These are phyloP conservation scores for Lasiodiplodia gonubiensis DNA, from an alignment of 2,329 filamentous ascomycete species.

Conservation along the genomic window DNA sequence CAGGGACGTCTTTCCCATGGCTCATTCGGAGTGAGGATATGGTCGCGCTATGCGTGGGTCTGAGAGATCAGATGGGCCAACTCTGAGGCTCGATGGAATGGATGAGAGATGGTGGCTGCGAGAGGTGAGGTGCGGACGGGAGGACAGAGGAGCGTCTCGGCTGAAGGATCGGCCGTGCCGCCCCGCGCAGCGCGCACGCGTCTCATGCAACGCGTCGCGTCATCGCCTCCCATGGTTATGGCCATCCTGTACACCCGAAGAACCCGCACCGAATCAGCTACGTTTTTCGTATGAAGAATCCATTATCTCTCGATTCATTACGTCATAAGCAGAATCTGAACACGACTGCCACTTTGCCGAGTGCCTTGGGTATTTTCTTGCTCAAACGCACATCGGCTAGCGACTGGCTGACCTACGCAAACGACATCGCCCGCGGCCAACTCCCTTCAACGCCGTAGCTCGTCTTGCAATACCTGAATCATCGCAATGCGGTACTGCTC, in stretches of 20 bases:
- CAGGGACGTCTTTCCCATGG: not conserved
- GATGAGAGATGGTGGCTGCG: not conserved
- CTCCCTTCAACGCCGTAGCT: not conserved
- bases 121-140: not conserved
- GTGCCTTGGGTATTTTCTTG: no score
- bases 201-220: not conserved
- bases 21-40: not conserved
- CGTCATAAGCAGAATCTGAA: no score
- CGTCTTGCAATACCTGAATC: conserved; percentile 12
- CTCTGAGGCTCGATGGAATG: no score
- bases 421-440: not conserved
- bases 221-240: not conserved
- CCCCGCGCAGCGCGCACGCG: not conserved
- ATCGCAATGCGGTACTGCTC: conserved; percentile 15
- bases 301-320: no score
- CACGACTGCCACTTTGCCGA: no score
- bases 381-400: no score
- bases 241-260: not conserved
- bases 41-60: not conserved
- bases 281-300: no score
- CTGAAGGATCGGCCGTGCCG: not conserved
- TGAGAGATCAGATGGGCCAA: no score
- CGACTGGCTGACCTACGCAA: not conserved
- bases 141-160: not conserved
- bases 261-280: not conserved